Percentiles rank a stretch among this genome's conserved stretches.
Evolutionary conservation across 306 rosid genomes (phyloP).

Genomic region (Glycine soja): DNA sequence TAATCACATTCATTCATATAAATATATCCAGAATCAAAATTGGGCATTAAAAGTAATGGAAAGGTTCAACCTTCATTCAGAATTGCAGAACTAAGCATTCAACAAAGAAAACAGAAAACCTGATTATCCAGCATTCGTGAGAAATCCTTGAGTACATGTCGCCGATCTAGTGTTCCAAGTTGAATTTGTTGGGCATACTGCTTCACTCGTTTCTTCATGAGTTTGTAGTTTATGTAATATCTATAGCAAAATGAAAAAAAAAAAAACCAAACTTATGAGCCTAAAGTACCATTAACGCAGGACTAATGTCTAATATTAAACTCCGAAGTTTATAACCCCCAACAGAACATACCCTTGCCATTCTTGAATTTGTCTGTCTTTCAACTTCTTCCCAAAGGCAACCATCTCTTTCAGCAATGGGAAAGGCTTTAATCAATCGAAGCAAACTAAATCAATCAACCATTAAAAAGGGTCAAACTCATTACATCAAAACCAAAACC

Average conservation of each 20-base stretch:
- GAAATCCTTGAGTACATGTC: constrained; percentile 94
- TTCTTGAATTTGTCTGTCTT: constrained; percentile 87
- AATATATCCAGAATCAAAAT: background rate
- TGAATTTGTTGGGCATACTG: constrained; percentile 90
- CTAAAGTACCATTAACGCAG: background rate
- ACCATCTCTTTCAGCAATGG: constrained; percentile 77
- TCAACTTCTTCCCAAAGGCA: constrained; percentile 96
- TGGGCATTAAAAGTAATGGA: constrained; percentile 25
- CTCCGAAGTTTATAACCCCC: background rate
- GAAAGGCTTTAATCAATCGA: constrained; percentile 23
- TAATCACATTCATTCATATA: constrained; percentile 29
- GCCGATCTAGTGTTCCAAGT: constrained; percentile 79
- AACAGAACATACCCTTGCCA: constrained; percentile 80
- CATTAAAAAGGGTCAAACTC: constrained; percentile 1
- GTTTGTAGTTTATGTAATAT: constrained; percentile 93
- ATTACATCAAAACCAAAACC: constrained; percentile 8
- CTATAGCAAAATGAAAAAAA: constrained; percentile 50
- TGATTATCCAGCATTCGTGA: constrained; percentile 95
- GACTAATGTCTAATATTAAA: background rate
- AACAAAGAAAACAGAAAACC: constrained; percentile 54
- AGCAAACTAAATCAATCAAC: constrained; percentile 31
- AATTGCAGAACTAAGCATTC: constrained; percentile 19
- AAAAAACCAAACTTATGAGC: constrained; percentile 36
- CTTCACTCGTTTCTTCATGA: constrained; percentile 90
- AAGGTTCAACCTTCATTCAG: constrained; percentile 21